A percentile compares a stretch with the other conserved stretches of the same genome.
phyloP scores from a whole-genome alignment of 352 stramenopile species.

The Phytophthora europaea region DNA sequence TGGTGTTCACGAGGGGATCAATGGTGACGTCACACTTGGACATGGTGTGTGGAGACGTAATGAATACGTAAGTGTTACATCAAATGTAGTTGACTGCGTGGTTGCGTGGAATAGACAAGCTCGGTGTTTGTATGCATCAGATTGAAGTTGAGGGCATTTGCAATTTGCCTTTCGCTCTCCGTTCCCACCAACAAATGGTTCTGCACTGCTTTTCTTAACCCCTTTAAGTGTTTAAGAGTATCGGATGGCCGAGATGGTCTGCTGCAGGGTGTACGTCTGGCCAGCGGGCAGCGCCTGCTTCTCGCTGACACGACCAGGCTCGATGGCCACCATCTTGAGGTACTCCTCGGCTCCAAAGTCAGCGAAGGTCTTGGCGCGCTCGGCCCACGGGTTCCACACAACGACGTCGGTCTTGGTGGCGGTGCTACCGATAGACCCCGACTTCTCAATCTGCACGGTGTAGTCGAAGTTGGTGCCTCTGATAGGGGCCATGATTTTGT shows the following conservation, averaged over 20 bases:
- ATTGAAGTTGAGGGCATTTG: constrained; percentile 16
- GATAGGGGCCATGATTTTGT: not conserved
- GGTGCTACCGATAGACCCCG: not conserved
- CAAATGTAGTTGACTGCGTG: not conserved
- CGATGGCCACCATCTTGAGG: not conserved
- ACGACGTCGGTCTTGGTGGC: not conserved
- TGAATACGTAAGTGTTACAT: not conserved
- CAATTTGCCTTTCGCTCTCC: no score
- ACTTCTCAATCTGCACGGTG: not conserved
- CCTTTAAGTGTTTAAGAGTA: not conserved
- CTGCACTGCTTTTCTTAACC: no score
- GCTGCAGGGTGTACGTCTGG: constrained; percentile 2
- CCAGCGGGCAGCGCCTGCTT: not conserved
- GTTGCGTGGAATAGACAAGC: not conserved
- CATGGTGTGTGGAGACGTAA: constrained; percentile 10
- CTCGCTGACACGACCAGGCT: constrained; percentile 2
- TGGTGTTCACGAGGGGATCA: not conserved
- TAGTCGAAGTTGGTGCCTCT: not conserved
- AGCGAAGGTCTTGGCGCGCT: not conserved
- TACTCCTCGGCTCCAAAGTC: constrained; percentile 1
- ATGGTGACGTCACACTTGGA: not conserved
- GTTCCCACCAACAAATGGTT: no score
- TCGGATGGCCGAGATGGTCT: not conserved
- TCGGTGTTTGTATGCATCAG: constrained; percentile 13
- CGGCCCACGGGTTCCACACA: constrained; percentile 1